phyloP scores from a whole-genome alignment of 2,329 filamentous ascomycete genomes.

The Elsinoe ampelina region DNA sequence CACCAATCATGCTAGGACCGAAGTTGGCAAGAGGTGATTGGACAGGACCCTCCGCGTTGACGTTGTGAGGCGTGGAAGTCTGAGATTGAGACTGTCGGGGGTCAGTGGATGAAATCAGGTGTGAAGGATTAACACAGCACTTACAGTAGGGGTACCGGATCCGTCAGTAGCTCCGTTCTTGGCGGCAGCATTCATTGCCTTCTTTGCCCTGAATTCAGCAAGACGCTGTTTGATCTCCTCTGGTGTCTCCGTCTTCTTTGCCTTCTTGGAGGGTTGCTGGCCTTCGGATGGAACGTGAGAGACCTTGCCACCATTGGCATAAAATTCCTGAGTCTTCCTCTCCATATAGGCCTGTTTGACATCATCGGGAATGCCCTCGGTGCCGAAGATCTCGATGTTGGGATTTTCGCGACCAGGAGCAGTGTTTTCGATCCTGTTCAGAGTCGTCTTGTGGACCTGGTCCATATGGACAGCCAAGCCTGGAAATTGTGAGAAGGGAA shows the following conservation, averaged over 20 bases:
- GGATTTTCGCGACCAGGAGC: slow-evolving; percentile 75
- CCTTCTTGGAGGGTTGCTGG: slow-evolving; percentile 48
- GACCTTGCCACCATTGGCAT: slow-evolving; percentile 70
- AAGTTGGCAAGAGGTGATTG: background rate
- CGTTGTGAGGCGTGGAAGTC: slow-evolving; percentile 12
- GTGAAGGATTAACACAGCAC: background rate
- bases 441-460: slow-evolving; percentile 92
- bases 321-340: slow-evolving; percentile 75
- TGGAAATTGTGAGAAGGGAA: slow-evolving; percentile 28
- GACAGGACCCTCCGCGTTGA: background rate
- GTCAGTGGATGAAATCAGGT: no score
- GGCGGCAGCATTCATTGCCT: slow-evolving; percentile 27
- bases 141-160: slow-evolving; percentile 14
- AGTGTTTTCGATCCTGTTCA: slow-evolving; percentile 83
- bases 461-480: slow-evolving; percentile 95
- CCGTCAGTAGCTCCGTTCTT: slow-evolving; percentile 5
- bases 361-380: slow-evolving; percentile 90
- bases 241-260: slow-evolving; percentile 61
- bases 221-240: slow-evolving; percentile 73
- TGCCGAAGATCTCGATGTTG: slow-evolving; percentile 94
- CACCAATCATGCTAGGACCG: no score
- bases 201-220: slow-evolving; percentile 64
- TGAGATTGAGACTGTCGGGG: background rate
- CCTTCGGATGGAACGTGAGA: slow-evolving; percentile 75
- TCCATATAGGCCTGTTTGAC: slow-evolving; percentile 75